These are phyloP conservation scores for Terana coerulea DNA, from an alignment of 768 basidiomycete species.

Conservation along the genomic window DNA sequence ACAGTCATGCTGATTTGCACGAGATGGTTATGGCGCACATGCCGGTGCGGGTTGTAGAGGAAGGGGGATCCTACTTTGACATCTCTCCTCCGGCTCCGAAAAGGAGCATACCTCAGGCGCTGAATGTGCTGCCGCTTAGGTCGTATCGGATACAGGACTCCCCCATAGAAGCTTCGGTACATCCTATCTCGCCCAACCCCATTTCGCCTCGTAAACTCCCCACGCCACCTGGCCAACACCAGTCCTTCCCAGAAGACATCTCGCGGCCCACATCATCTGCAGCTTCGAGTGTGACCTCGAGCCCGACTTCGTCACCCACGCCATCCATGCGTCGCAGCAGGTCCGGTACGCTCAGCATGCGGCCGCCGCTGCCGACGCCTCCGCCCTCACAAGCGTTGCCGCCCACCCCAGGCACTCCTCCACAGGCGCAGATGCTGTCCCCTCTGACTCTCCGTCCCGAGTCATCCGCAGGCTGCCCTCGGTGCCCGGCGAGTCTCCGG, in stretches of 20 bases:
- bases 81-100: no score
- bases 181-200: not conserved
- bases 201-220: slow-evolving; percentile 3
- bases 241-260: not conserved
- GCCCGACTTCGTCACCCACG: not conserved
- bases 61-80: no score
- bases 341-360: slow-evolving; percentile 15
- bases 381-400: slow-evolving; percentile 11
- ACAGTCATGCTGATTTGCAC: slow-evolving; percentile 19
- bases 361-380: slow-evolving; percentile 12
- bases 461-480: slow-evolving; percentile 1
- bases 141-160: no score
- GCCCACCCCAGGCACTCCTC: not conserved
- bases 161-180: no score
- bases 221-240: not conserved
- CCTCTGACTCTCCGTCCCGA: slow-evolving; percentile 13
- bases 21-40: slow-evolving; percentile 13
- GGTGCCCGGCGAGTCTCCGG: slow-evolving; percentile 10
- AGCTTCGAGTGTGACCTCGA: no score
- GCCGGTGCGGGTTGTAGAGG: no score
- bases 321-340: slow-evolving; percentile 14
- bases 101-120: no score
- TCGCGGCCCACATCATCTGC: no score
- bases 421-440: slow-evolving; percentile 21
- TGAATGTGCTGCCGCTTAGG: no score